Conservation (phyloP, 805 yeast genomes). For the Metschnikowia baotianmanensis region DNA sequence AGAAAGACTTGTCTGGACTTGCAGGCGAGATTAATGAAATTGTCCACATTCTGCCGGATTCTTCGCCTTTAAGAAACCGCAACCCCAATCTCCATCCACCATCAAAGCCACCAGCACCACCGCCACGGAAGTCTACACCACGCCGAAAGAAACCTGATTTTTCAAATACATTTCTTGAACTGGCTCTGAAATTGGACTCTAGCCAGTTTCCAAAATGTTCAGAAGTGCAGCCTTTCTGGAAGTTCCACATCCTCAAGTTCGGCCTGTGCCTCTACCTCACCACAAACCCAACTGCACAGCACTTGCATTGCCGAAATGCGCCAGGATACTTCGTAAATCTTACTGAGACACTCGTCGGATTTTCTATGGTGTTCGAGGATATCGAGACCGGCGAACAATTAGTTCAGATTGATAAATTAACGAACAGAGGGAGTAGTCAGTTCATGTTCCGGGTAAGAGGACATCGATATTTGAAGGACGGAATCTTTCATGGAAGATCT, state of each 20-base stretch:
- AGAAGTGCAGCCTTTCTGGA: slow-evolving; percentile 45
- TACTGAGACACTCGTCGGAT: slow-evolving; percentile 2
- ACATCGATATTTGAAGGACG: slow-evolving; percentile 5
- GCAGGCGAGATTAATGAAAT: not conserved
- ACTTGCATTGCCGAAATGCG: slow-evolving; percentile 55
- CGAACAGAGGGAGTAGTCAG: not conserved
- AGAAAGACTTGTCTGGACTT: not conserved
- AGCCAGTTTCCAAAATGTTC: not conserved
- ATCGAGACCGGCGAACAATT: slow-evolving; percentile 16
- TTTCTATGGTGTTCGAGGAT: slow-evolving; percentile 16
- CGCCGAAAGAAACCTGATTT: slow-evolving; percentile 13
- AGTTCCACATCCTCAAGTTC: slow-evolving; percentile 58
- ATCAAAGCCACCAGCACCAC: not conserved
- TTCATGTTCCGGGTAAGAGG: slow-evolving; percentile 8
- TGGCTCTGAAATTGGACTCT: not conserved
- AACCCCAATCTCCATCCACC: slow-evolving; percentile 1
- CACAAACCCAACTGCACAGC: slow-evolving; percentile 64
- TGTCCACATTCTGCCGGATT: not conserved
- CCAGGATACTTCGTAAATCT: slow-evolving; percentile 55
- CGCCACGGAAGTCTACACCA: slow-evolving; percentile 2
- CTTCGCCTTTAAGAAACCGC: slow-evolving; percentile 1
- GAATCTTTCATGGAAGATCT: not conserved
- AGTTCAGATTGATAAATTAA: slow-evolving; percentile 9
- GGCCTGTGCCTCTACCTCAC: slow-evolving; percentile 59
- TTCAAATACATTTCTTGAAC: slow-evolving; percentile 10